Evolutionary conservation across 1,284 basidiomycete genomes (phyloP).

Genomic region (Rhodotorula sp.): DNA sequence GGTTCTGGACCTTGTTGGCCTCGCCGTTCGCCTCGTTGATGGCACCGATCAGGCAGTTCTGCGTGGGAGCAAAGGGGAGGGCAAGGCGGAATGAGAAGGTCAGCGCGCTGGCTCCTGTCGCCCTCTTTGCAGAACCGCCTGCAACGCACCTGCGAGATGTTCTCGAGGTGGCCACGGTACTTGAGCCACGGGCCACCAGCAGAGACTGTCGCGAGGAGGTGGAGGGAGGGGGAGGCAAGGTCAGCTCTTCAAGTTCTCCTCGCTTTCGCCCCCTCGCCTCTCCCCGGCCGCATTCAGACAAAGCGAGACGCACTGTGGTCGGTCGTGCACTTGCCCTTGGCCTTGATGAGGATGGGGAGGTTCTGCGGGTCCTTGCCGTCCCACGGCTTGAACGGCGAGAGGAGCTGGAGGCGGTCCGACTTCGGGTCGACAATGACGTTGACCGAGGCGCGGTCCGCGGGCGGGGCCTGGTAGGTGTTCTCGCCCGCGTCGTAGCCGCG

Average conservation of each 20-base stretch:
- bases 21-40: slow-evolving; percentile 94
- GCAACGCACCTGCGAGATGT: slow-evolving; percentile 53
- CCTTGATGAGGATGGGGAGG: slow-evolving; percentile 95
- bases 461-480: slow-evolving; percentile 96
- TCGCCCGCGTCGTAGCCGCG: slow-evolving; percentile 94
- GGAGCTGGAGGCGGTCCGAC: slow-evolving; percentile 91
- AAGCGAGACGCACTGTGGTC: slow-evolving; percentile 52
- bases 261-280: too few relatives aligned
- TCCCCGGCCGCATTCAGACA: too few relatives aligned
- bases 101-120: not conserved
- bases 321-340: slow-evolving; percentile 93
- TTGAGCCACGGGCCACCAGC: slow-evolving; percentile 99
- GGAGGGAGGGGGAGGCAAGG: not conserved
- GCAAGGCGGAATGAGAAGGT: too few relatives aligned
- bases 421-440: slow-evolving; percentile 83
- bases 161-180: slow-evolving; percentile 75
- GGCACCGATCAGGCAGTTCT: slow-evolving; percentile 86
- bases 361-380: slow-evolving; percentile 87
- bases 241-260: too few relatives aligned
- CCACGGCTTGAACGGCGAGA: slow-evolving; percentile 89
- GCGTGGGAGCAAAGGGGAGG: slow-evolving; percentile 45
- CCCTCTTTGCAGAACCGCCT: too few relatives aligned
- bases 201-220: slow-evolving; percentile 56
- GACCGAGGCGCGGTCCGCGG: slow-evolving; percentile 77
- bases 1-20: slow-evolving; percentile 76